Base-by-base conservation (phyloP, 768 basidiomycete genomes). In the Kwoniella heveanensis region DNA sequence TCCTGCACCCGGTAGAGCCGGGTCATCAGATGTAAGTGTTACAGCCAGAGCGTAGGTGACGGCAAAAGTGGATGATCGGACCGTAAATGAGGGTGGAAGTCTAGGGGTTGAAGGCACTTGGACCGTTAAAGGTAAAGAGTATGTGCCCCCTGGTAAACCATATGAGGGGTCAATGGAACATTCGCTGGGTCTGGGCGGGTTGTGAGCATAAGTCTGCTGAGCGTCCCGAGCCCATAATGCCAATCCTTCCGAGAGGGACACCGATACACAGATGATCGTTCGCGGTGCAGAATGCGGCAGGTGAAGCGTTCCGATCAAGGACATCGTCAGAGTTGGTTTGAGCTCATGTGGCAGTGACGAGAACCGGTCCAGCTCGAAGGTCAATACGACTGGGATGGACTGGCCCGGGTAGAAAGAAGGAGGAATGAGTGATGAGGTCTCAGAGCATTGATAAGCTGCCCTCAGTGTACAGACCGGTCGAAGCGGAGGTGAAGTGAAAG, bases 381-480 rank as follows among this genome's bases (percentile, higher is more conserved):
- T 74, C 36, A 77, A 62, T 27, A 73, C 60, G 27, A 72, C 71
- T 12, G 75, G 75, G 13, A 77, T 77, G 2, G 75, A 66, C 62
- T 77, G 72, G 21, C 75, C 72, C 22, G 75, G 75, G 53, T 77
- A 77, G 65, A 77, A 77, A 1, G 75, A 68, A 19, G 75, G 75
- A 21, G 75, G 75, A 29, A 77, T 68, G 29, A 60, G 54, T 8
- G 58, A n/a, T n/a, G 62, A 63, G 17, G 67, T 73, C 44, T 72
- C 69, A 22, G 71, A 69, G 39, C 60, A 61, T 56, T 65, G 62
- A 57, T 70, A 76, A 3, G 60, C 49, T 24, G 70, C 71, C n/a
- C 53, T 49, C 1, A 76, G 54, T 15, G 53, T 59, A 44, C 74
- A 76, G 9, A 47, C 54, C 1, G 74, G 74, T 36, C 71, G 47